Evolutionary conservation across 352 stramenopile species (phyloP).

Genomic region (Pythium angustatum): DNA sequence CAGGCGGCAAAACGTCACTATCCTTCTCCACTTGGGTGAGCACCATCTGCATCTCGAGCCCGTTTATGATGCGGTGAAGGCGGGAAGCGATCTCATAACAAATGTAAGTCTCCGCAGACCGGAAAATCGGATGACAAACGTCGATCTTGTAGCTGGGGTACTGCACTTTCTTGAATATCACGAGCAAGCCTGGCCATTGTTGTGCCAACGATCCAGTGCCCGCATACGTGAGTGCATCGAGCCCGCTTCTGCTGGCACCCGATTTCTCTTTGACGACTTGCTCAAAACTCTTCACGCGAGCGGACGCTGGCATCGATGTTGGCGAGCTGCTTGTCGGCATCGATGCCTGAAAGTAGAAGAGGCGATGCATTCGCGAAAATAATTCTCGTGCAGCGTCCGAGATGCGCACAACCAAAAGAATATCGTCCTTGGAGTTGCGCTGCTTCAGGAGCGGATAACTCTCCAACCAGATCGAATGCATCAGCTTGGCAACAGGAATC

Average conservation of each 20-base stretch:
- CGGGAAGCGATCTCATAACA: constrained; percentile 68
- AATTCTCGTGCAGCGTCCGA: constrained; percentile 42
- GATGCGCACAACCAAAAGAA: constrained; percentile 58
- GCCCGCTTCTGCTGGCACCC: constrained; percentile 2
- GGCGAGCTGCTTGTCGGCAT: constrained; percentile 23
- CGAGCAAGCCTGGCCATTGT: constrained; percentile 75
- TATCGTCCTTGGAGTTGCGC: constrained; percentile 26
- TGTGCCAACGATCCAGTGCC: constrained; percentile 24
- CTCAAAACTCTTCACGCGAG: constrained; percentile 26
- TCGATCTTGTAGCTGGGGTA: constrained; percentile 57
- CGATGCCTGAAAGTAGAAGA: constrained; percentile 72
- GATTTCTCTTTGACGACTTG: constrained; percentile 20
- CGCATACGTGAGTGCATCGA: constrained; percentile 22
- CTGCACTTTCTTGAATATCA: constrained; percentile 67
- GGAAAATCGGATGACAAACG: constrained; percentile 39
- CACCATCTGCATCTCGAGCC: constrained; percentile 46
- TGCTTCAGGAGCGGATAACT: constrained; percentile 36
- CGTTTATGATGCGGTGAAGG: constrained; percentile 50
- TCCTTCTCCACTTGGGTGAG: constrained; percentile 27
- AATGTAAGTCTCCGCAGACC: constrained; percentile 53
- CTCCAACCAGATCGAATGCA: constrained; percentile 62
- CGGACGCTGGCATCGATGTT: constrained; percentile 10
- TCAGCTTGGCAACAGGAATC: constrained; percentile 57
- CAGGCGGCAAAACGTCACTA: constrained; percentile 31
- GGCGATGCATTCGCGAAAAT: constrained; percentile 67